phyloP scores from a whole-genome alignment of 208 protist genomes.

The Phytomonas serpens region DNA sequence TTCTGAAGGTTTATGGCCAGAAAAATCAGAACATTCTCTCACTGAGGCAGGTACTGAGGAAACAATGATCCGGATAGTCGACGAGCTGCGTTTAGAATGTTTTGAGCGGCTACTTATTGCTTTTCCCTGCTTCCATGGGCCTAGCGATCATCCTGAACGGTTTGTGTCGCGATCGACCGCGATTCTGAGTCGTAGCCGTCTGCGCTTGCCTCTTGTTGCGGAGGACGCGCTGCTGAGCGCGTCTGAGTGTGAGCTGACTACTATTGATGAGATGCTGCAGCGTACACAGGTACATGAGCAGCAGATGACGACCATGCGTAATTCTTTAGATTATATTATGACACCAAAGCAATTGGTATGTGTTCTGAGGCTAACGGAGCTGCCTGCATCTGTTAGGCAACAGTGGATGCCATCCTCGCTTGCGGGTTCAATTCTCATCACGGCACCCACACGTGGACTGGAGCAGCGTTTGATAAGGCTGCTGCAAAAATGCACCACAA shows the following conservation, averaged over 20 bases:
- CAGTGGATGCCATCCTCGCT: not conserved
- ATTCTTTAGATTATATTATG: not conserved
- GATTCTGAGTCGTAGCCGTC: constrained; percentile 4
- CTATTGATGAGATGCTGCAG: not conserved
- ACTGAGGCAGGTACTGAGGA: not conserved
- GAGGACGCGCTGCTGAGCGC: not conserved
- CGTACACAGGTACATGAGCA: not conserved
- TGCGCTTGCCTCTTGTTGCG: not conserved
- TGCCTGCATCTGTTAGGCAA: not conserved
- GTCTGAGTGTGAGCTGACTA: not conserved
- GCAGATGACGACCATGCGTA: not conserved
- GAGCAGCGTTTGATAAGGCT: not conserved
- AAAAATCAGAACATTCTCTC: not conserved
- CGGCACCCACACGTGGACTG: not conserved
- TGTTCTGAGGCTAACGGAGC: not conserved
- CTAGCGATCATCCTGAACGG: not conserved
- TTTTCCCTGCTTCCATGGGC: not conserved
- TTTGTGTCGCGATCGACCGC: not conserved
- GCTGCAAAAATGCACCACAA: not conserved
- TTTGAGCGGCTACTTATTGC: not conserved
- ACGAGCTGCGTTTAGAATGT: not conserved
- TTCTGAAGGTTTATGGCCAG: not conserved
- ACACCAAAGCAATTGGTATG: not conserved
- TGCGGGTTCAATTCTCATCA: not conserved
- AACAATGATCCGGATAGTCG: not conserved